A percentile compares a stretch with the other conserved stretches of the same genome.
These are phyloP conservation scores for Penicillium maclennaniae DNA, from an alignment of 495 filamentous ascomycete genomes.

Conservation along the genomic window DNA sequence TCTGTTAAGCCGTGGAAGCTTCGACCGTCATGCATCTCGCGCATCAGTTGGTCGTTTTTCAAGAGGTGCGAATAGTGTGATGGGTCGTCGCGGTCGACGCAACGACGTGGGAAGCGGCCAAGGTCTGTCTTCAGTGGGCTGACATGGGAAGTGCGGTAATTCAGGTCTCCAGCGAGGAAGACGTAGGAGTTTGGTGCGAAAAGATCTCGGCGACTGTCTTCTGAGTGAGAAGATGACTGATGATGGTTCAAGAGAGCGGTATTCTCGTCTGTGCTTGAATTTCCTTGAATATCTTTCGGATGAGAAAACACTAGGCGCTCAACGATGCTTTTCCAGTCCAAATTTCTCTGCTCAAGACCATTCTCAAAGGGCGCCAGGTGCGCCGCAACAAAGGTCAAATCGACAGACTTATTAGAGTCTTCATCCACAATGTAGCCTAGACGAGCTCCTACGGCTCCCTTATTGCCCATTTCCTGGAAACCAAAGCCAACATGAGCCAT, in stretches of 20 bases:
- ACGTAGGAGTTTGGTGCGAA: slow-evolving; percentile 73
- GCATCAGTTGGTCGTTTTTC: slow-evolving; percentile 68
- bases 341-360: slow-evolving; percentile 65
- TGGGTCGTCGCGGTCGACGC: slow-evolving; percentile 42
- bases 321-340: slow-evolving; percentile 80
- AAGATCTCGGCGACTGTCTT: slow-evolving; percentile 42
- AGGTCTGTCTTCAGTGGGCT: slow-evolving; percentile 52
- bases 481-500: slow-evolving; percentile 79
- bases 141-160: slow-evolving; percentile 75
- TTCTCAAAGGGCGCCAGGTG: slow-evolving; percentile 86
- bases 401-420: slow-evolving; percentile 39
- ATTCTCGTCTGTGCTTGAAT: slow-evolving; percentile 34
- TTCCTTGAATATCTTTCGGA: slow-evolving; percentile 1
- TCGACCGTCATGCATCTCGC: slow-evolving; percentile 58
- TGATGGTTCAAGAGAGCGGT: slow-evolving; percentile 37
- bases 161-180: slow-evolving; percentile 87
- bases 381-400: slow-evolving; percentile 81
- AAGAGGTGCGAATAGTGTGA: slow-evolving; percentile 61
- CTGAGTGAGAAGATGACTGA: slow-evolving; percentile 16
- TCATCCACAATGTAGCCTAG: slow-evolving; percentile 49
- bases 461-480: slow-evolving; percentile 84
- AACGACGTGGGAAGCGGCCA: slow-evolving; percentile 57
- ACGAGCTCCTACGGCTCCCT: slow-evolving; percentile 81
- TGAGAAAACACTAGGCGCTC: slow-evolving; percentile 67
- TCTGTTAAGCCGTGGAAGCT: slow-evolving; percentile 76